These are phyloP conservation scores for Panaeolus papilionaceus DNA, from an alignment of 768 basidiomycete species.

Conservation along the genomic window DNA sequence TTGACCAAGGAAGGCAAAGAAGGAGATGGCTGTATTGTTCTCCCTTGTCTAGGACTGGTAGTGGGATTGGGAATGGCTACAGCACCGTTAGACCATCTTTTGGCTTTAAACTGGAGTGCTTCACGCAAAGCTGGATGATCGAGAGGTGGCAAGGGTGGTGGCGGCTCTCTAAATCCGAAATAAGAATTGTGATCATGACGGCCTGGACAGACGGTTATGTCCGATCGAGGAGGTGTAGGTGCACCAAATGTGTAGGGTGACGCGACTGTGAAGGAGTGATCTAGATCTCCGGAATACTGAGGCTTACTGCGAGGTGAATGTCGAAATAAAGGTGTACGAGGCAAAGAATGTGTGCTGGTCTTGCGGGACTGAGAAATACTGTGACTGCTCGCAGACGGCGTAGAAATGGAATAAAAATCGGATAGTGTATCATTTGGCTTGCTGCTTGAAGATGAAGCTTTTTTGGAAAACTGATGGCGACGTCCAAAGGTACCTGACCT, in stretches of 20 bases:
- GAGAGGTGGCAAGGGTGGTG: constrained; percentile 63
- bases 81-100: background rate
- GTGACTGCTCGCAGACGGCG: constrained; percentile 4
- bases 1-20: background rate
- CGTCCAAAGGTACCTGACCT: constrained; percentile 12
- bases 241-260: constrained; percentile 42
- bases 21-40: background rate
- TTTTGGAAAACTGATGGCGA: constrained; percentile 9
- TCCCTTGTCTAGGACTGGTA: background rate
- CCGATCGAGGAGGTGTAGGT: constrained; percentile 35
- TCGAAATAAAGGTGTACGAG: constrained; percentile 6
- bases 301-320: background rate
- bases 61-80: background rate
- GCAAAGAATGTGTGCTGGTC: constrained; percentile 6
- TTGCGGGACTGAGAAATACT: background rate
- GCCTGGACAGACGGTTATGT: constrained; percentile 34
- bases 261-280: background rate
- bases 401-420: constrained; percentile 6
- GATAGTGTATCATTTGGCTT: background rate
- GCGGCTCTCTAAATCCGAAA: constrained; percentile 39
- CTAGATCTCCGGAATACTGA: constrained; percentile 2
- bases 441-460: background rate
- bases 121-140: constrained; percentile 48
- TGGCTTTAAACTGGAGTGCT: constrained; percentile 13
- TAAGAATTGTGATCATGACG: constrained; percentile 27